Evolutionary conservation across 768 basidiomycete genomes (phyloP), one percentile per base, ranked within the genome.

Genomic region (Tylopilus felleus): DNA sequence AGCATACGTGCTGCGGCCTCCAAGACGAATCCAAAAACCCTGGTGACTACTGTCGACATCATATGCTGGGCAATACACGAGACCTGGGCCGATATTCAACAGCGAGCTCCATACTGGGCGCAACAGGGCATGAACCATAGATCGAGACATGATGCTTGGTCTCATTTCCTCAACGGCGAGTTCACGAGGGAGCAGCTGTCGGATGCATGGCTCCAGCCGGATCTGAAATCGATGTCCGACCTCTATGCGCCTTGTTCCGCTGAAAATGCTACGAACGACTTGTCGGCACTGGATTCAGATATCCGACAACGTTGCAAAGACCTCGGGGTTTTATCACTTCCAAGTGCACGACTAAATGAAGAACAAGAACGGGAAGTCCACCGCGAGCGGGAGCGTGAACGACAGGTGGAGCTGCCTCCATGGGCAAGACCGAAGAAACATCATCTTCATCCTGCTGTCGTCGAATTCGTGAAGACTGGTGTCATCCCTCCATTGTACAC

Each of bases 1-100:
- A 49, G 51, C 2, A 78, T 80, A 47, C 72, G 74, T 22, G 44
- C 55, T 8, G 49, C 63, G n/a, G n/a, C n/a, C 23, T 33, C 27
- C 16, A 67, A 65, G 22, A 17, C 8, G 1, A 21, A 50, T 23
- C 40, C 5, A 0, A 44, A 60, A 7, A 2, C 3, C 2, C 28
- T 1, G 0, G 35, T 61, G 21, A 29, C 33, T 4, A 52, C 67
- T 1, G 27, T 43, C 8, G 72, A 79, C 43, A 61, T 80, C 27
- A 6, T n/a, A n/a, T n/a, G n/a, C n/a, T n/a, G n/a, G n/a, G n/a
- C n/a, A n/a, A n/a, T n/a, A n/a, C n/a, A n/a, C 10, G 29, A 29
- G 10, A 29, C 29, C 29, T 29, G 29, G 29, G 10, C 6, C 29
- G 29, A 29, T 27, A 43, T 43, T 27, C 14, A 43, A 16, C 23